Base-by-base conservation (phyloP, 768 basidiomycete species). In the Sarcodon aspratus region DNA sequence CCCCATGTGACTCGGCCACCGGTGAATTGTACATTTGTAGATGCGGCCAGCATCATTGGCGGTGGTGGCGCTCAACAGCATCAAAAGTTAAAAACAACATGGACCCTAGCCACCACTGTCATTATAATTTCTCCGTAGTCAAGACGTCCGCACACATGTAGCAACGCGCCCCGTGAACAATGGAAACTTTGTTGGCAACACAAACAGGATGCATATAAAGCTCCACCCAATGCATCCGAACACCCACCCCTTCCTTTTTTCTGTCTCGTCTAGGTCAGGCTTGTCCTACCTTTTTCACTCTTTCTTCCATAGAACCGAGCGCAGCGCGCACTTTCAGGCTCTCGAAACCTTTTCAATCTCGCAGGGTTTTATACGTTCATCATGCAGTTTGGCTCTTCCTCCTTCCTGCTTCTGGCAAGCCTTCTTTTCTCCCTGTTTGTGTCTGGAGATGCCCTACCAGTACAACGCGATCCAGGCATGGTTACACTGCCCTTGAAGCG, bases 321-420 rank as follows among this genome's bases (percentile, higher is more conserved):
- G 37, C 37, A 38, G 37, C 18, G 37, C 37, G 37, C 37, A 45
- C 17, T 45, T 33, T 21, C 44, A 45, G 27, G 8, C 7, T 33
- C 32, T 17, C 32, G 5, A 35, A 47, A 36, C 46, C 31, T 35
- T 34, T n/a, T 36, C 60, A 58, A 61, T 57, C 48, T 52, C 52
- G 45, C 44, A 51, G 56, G 21, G 21, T 27, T 27, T 27, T 27
- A 27, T 27, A 27, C 21, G 21, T 27, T 27, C 53, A 63, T 57
- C 54, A 85, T 86, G 83, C 75, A 75, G 54, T 66, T 83, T 59
- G 66, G 66, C 42, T 55, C 73, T 55, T 64, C 69, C 37, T 70
- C 83, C 55, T 65, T 71, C 50, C 51, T 74, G 52, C 69, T 85
- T 55, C 67, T 79, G 51, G 70, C 73, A 53, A 74, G 69, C 62